These are phyloP conservation scores for Lyophyllum semitale DNA, from an alignment of 768 basidiomycete genomes.

Conservation along the genomic window DNA sequence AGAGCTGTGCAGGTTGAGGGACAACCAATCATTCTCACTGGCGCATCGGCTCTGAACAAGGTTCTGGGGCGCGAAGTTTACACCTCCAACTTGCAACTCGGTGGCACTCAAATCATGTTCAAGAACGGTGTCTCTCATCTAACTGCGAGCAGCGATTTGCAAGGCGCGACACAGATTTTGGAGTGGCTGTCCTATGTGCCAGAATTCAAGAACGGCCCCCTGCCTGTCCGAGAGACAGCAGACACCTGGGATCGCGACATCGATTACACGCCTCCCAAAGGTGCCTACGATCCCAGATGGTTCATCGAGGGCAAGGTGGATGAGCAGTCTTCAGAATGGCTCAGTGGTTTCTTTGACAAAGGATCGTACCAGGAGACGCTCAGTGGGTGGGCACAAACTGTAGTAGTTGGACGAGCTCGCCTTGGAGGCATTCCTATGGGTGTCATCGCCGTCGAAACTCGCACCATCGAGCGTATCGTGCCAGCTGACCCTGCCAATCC, in stretches of 20 bases:
- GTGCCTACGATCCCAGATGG: constrained; percentile 96
- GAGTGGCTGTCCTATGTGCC: constrained; percentile 96
- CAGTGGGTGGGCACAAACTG: constrained; percentile 99
- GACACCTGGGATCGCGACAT: constrained; percentile 95
- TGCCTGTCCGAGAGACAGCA: constrained; percentile 74
- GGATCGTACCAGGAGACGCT: constrained; percentile 98
- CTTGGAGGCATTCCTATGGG: constrained; percentile 97
- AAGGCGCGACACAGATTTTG: constrained; percentile 92
- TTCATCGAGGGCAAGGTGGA: constrained; percentile 95
- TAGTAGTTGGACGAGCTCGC: constrained; percentile 94
- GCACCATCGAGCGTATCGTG: constrained; percentile 93
- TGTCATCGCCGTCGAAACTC: constrained; percentile 97
- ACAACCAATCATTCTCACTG: constrained; percentile 98
- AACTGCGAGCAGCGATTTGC: constrained; percentile 91
- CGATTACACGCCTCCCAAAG: constrained; percentile 87
- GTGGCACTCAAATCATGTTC: constrained; percentile 99
- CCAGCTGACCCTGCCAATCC: constrained; percentile 99
- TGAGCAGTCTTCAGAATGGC: constrained; percentile 74
- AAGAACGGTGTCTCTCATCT: constrained; percentile 99
- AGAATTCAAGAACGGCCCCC: constrained; percentile 71
- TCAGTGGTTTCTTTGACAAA: constrained; percentile 95
- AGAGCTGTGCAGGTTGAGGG: constrained; percentile 98
- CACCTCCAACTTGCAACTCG: constrained; percentile 96
- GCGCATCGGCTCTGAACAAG: constrained; percentile 96
- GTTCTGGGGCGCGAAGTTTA: constrained; percentile 99